Percentiles rank a stretch among this genome's conserved stretches.
Evolutionary conservation across 257 asterid species (phyloP).

Genomic region (Lantana camara): DNA sequence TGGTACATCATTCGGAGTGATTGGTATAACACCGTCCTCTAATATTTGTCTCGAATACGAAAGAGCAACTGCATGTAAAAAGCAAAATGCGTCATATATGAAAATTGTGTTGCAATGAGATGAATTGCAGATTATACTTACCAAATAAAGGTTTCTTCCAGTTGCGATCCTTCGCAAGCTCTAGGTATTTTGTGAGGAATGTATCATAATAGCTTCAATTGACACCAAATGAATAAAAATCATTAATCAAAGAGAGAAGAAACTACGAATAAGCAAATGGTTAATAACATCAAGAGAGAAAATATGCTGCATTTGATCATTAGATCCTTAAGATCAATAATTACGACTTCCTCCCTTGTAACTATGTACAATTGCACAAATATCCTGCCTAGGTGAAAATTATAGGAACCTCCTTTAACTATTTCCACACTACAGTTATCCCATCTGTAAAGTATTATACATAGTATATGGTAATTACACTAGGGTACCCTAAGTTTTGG

Average conservation of each 20-base stretch:
- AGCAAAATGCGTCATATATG: slow-evolving; percentile 2
- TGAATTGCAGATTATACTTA: slow-evolving; percentile 26
- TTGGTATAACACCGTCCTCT: slow-evolving; percentile 75
- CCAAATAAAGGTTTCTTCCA: slow-evolving; percentile 89
- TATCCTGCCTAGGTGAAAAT: no score
- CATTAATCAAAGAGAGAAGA: slow-evolving; percentile 5
- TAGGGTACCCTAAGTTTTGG: no score
- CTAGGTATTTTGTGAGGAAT: slow-evolving; percentile 68
- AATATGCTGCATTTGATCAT: neutral
- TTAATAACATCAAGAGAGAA: neutral
- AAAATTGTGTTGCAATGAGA: neutral
- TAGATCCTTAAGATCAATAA: no score
- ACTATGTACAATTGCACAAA: no score
- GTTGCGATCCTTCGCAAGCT: slow-evolving; percentile 60
- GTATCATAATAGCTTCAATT: slow-evolving; percentile 74
- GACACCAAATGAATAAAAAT: slow-evolving; percentile 24
- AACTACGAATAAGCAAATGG: neutral
- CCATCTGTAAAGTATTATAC: no score
- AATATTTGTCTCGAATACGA: slow-evolving; percentile 78
- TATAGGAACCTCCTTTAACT: no score
- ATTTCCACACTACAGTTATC: no score
- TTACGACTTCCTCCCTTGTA: no score
- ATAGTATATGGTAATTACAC: no score
- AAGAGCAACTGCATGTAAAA: slow-evolving; percentile 61
- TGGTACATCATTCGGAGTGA: slow-evolving; percentile 70